Conservation (phyloP, 257 asterid genomes). For the Haberlea rhodopensis region DNA sequence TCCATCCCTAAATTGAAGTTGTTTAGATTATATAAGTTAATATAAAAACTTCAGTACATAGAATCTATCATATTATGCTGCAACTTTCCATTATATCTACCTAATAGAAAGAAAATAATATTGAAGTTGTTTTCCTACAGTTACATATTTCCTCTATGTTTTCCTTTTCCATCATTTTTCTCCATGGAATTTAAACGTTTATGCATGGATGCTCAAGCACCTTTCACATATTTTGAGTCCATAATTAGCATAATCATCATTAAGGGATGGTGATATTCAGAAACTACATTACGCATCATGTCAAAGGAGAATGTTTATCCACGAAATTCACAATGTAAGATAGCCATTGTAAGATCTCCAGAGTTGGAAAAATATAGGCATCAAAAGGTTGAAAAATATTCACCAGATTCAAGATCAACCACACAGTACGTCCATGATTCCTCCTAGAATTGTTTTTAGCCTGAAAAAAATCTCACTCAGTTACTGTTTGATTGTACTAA, state of each 20-base stretch:
- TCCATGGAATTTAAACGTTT: not conserved
- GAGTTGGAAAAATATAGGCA: not conserved
- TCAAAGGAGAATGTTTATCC: not conserved
- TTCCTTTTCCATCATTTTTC: not conserved
- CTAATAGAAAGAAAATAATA: not conserved
- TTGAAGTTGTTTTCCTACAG: no score
- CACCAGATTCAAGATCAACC: conserved; percentile 87
- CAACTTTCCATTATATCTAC: no score
- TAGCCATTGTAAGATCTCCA: not conserved
- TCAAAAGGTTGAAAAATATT: not conserved
- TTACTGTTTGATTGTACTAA: conserved; percentile 13
- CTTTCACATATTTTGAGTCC: not conserved
- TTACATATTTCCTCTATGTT: no score
- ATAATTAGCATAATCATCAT: not conserved
- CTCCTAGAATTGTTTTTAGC: conserved; percentile 67
- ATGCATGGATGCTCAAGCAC: not conserved
- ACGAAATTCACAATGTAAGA: no score
- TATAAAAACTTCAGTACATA: no score
- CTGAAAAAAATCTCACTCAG: conserved; percentile 39
- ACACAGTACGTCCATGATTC: conserved; percentile 48
- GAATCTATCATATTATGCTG: not conserved
- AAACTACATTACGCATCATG: not conserved
- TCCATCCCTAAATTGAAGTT: not conserved
- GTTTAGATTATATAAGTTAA: no score
- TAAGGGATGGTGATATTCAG: not conserved